Percentiles rank a stretch among this genome's conserved stretches.
These are phyloP conservation scores for Lecanicillium sp. DNA, from an alignment of 2,329 filamentous ascomycete genomes.

Conservation along the genomic window DNA sequence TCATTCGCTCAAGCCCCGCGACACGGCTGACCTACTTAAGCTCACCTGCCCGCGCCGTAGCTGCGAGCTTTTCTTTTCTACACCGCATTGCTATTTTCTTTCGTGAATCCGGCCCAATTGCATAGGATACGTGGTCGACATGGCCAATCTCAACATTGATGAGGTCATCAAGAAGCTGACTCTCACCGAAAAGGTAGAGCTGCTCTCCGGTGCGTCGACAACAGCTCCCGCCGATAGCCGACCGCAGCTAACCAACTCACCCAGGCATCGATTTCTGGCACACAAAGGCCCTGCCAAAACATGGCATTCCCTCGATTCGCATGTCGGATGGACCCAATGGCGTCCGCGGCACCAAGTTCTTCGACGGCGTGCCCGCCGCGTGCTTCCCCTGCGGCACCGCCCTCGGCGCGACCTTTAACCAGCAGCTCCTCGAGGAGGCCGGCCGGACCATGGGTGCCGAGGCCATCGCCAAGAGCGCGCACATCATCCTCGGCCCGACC, in stretches of 20 bases:
- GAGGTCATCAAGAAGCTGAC: constrained; percentile 49
- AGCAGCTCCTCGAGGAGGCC: constrained; percentile 43
- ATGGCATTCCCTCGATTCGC: constrained; percentile 58
- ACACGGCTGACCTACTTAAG: constrained; percentile 7
- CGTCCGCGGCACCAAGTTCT: constrained; percentile 61
- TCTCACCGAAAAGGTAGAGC: constrained; percentile 45
- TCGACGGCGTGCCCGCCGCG: constrained; percentile 55
- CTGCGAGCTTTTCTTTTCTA: neutral
- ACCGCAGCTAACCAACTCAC: neutral
- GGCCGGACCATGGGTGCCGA: constrained; percentile 48
- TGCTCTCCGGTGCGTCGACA: constrained; percentile 39
- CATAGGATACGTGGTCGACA: too few species aligned
- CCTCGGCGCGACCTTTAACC: constrained; percentile 53
- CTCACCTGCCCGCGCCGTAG: neutral
- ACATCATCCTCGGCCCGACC: constrained; percentile 54
- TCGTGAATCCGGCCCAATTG: too few species aligned
- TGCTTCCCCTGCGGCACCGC: constrained; percentile 56
- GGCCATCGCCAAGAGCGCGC: constrained; percentile 50
- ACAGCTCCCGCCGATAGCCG: neutral
- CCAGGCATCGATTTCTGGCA: constrained; percentile 64
- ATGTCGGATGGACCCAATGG: constrained; percentile 66
- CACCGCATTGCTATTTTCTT: too few species aligned
- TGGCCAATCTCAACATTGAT: constrained; percentile 50
- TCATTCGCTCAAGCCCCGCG: constrained; percentile 1
- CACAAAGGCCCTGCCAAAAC: constrained; percentile 52